Evolutionary conservation across 2,329 filamentous ascomycete species (phyloP), one percentile per base, ranked within the genome.

Genomic region (Zymoseptoria ardabiliae): DNA sequence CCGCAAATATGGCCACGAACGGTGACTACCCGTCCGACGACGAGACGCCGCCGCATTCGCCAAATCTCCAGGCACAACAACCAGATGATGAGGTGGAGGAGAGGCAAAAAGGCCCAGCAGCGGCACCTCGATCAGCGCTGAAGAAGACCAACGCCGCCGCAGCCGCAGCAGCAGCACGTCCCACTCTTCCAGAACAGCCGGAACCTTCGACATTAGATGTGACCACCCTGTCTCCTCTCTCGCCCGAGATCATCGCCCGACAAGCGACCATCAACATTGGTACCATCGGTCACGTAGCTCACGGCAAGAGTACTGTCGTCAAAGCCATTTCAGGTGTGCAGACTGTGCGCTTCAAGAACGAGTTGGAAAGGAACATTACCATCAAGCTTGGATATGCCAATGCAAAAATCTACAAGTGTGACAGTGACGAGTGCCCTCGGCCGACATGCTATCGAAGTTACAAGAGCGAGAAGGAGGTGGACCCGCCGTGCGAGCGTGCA

Each of bases 321-420:
- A 99, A 99, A 83, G 94, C 94, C 71, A 97, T 99, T 71, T 97
- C 94, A 1, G 94, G 94, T 64, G 94, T 99, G 65, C 94, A 99
- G 83, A 99, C 94, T 19, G 94, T 99, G 73, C 86, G 94, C 69
- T 99, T 99, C 84, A 99, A 99, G 88, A 99, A 97, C 81, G 94
- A 99, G 80, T 81, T 97, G 79, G 95, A 97, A 80, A 85, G 94
- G 73, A 99, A 99, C 78, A 99, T 99, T 73, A 99, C 94, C 72
- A 99, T 99, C 82, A 99, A 99, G 86, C 85, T 99, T 71, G 94
- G 94, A 75, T 99, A 99, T 77, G 94, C 94, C 76, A 99, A 99
- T 77, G 94, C 94, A 71, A 97, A 99, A 80, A 92, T 99, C 77
- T 99, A 97, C 87, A 90, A 97, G 83, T 99, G 94, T 78, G 91